These are phyloP conservation scores for Volvox reticuliferus DNA, from an alignment of 139 green algal genomes.

Conservation along the genomic window DNA sequence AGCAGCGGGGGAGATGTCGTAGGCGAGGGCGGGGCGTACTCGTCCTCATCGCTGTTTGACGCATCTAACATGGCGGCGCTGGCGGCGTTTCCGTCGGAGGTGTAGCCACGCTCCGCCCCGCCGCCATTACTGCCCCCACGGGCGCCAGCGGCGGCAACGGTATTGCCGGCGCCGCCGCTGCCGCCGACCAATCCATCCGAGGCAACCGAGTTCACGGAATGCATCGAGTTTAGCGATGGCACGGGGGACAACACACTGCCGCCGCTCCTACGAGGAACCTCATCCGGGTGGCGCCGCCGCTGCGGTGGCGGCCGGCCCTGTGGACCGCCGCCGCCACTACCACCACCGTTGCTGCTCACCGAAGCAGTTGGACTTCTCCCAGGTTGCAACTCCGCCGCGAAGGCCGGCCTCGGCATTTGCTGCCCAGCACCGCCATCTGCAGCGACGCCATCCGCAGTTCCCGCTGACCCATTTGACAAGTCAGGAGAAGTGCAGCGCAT, in stretches of 20 bases:
- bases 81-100: slow-evolving; percentile 3
- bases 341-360: neutral
- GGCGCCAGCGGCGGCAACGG: neutral
- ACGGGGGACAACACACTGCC: neutral
- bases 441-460: neutral
- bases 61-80: neutral
- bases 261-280: slow-evolving; percentile 7
- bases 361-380: neutral
- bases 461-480: neutral
- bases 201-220: neutral
- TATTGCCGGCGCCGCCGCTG: neutral
- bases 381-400: neutral
- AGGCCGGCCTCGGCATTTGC: neutral
- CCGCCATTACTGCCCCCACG: neutral
- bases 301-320: neutral
- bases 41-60: slow-evolving; percentile 4
- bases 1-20: neutral
- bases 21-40: neutral
- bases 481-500: neutral
- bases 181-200: neutral
- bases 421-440: neutral
- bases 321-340: neutral
- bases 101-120: neutral
- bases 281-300: slow-evolving; percentile 10
- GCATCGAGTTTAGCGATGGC: slow-evolving; percentile 7